phyloP scores from a whole-genome alignment of 306 rosid species.

The Ormosia emarginata region DNA sequence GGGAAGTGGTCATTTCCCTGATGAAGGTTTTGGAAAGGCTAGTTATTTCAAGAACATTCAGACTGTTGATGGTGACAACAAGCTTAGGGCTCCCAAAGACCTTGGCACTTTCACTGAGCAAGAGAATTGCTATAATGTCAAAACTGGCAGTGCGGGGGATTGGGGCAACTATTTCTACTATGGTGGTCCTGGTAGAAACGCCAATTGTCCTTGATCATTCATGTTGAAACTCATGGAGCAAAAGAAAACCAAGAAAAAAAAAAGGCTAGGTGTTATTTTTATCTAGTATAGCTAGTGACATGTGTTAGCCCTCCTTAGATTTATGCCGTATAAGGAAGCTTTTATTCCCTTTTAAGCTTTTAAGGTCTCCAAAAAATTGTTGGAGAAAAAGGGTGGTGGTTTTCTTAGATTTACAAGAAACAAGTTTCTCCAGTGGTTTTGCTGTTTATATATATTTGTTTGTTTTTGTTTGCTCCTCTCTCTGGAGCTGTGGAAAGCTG shows the following conservation, averaged over 20 bases:
- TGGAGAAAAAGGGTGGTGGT: conserved; percentile 39
- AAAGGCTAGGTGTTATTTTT: conserved; percentile 12
- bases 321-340: conserved; percentile 26
- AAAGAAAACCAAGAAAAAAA: background rate
- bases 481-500: conserved; percentile 32
- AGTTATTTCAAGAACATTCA: conserved; percentile 53
- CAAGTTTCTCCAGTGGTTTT: conserved; percentile 30
- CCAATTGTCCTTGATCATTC: conserved; percentile 36
- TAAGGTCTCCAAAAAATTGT: conserved; percentile 43
- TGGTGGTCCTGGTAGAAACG: conserved; percentile 57
- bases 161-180: conserved; percentile 57
- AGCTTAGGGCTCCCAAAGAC: conserved; percentile 43
- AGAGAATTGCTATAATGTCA: conserved; percentile 41
- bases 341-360: conserved; percentile 12
- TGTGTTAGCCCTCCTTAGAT: conserved; percentile 22
- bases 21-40: conserved; percentile 54
- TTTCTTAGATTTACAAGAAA: conserved; percentile 29
- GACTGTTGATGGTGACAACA: conserved; percentile 48
- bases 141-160: conserved; percentile 42
- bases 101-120: conserved; percentile 49
- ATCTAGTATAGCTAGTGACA: conserved; percentile 26
- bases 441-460: conserved; percentile 33
- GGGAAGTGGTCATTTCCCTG: conserved; percentile 68
- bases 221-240: background rate
- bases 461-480: conserved; percentile 36